phyloP scores from a whole-genome alignment of 495 filamentous ascomycete genomes.

The Lichina pygmaea region DNA sequence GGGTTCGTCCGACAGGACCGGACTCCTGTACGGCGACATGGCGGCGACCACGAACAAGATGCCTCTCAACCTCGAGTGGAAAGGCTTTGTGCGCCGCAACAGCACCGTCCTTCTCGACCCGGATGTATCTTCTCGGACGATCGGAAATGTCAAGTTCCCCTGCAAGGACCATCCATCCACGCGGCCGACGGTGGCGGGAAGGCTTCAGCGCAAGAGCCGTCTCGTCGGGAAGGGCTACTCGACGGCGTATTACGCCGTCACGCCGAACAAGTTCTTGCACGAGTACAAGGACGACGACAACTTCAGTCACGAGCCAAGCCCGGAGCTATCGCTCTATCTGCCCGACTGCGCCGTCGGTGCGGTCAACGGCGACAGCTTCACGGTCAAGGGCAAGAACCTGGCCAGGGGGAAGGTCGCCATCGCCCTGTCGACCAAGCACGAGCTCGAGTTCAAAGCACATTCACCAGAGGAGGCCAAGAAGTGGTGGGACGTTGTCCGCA shows the following conservation, averaged over 20 bases:
- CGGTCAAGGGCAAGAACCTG: conserved; percentile 78
- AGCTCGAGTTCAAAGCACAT: conserved; percentile 46
- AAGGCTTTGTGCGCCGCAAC: conserved; percentile 46
- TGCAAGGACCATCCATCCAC: conserved; percentile 69
- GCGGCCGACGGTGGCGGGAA: conserved; percentile 60
- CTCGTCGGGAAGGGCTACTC: conserved; percentile 50
- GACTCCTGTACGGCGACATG: conserved; percentile 60
- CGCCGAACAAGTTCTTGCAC: conserved; percentile 61
- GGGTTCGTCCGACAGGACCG: conserved; percentile 56
- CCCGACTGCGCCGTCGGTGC: conserved; percentile 67
- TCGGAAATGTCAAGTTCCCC: conserved; percentile 51
- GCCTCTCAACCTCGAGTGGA: conserved; percentile 81
- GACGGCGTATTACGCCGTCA: conserved; percentile 71
- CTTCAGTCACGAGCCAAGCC: conserved; percentile 48
- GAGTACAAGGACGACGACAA: conserved; percentile 92
- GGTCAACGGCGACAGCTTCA: conserved; percentile 60
- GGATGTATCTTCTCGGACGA: conserved; percentile 35
- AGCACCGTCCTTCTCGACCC: conserved; percentile 54
- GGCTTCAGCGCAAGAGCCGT: conserved; percentile 61
- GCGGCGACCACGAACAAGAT: conserved; percentile 49
- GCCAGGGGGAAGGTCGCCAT: conserved; percentile 30
- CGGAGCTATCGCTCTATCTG: conserved; percentile 72
- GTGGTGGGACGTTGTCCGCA: conserved; percentile 47
- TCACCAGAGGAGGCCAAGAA: conserved; percentile 45
- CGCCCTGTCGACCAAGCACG: conserved; percentile 31